Evolutionary conservation across 2,329 filamentous ascomycete genomes (phyloP).

Genomic region (Chrysoporthe austroafricana): DNA sequence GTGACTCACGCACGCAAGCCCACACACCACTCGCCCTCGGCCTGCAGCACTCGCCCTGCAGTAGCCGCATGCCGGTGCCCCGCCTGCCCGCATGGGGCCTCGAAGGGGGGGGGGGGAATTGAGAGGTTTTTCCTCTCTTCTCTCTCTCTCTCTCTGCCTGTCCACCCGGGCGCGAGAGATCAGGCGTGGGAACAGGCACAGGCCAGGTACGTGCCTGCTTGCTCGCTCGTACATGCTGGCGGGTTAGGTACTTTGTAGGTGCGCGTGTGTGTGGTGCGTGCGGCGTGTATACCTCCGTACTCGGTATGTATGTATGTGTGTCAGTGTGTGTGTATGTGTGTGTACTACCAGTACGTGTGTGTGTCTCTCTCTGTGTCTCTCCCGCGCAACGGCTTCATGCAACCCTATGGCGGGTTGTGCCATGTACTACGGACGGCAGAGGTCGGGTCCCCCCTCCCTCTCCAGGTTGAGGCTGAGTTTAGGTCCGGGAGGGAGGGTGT

Average conservation of each 20-base stretch:
- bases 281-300: too few relatives aligned
- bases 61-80: slow-evolving; percentile 28
- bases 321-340: too few relatives aligned
- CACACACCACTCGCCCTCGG: slow-evolving; percentile 13
- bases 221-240: neutral
- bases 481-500: slow-evolving; percentile 1
- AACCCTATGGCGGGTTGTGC: neutral
- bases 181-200: slow-evolving; percentile 2
- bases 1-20: slow-evolving; percentile 27
- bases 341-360: too few relatives aligned
- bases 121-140: neutral
- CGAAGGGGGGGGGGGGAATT: neutral
- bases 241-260: neutral
- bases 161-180: neutral
- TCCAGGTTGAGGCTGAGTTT: neutral
- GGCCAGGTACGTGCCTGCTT: neutral
- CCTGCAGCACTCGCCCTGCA: slow-evolving; percentile 28
- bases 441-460: too few relatives aligned
- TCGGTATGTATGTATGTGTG: too few relatives aligned
- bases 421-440: neutral
- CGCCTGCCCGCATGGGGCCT: slow-evolving; percentile 21
- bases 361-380: too few relatives aligned
- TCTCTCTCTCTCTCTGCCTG: neutral
- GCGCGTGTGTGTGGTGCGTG: neutral
- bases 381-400: slow-evolving; percentile 5